A percentile compares a stretch with the other conserved stretches of the same genome.
Conservation (phyloP, 1,284 basidiomycete genomes). For the Vanrija sp. region DNA sequence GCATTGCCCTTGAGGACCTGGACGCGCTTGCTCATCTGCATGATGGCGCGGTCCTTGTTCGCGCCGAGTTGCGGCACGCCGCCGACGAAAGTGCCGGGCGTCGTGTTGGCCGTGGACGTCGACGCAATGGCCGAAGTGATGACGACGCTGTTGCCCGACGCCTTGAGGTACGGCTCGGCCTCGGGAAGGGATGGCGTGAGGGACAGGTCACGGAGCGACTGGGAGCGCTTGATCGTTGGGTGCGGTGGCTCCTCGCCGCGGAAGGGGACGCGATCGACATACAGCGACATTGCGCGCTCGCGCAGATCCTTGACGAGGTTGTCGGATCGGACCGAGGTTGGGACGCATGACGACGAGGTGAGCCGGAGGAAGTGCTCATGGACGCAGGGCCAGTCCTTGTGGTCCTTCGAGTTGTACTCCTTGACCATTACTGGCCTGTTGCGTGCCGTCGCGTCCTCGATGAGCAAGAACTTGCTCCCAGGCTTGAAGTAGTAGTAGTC, state of each 20-base stretch:
- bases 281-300: constrained; percentile 39
- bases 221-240: constrained; percentile 29
- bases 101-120: constrained; percentile 58
- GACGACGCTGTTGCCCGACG: constrained; percentile 90
- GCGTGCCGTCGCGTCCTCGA: constrained; percentile 84
- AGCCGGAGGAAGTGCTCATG: constrained; percentile 48
- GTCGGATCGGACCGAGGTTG: constrained; percentile 10
- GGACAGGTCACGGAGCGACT: constrained; percentile 26
- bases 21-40: constrained; percentile 48
- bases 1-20: constrained; percentile 48
- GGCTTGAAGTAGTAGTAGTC: constrained; percentile 87
- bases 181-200: constrained; percentile 30
- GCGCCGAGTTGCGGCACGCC: constrained; percentile 27
- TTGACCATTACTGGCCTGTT: constrained; percentile 56
- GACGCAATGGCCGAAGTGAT: constrained; percentile 86
- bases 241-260: constrained; percentile 34
- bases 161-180: constrained; percentile 59
- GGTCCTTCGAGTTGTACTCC: constrained; percentile 52
- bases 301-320: constrained; percentile 28
- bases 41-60: constrained; percentile 40
- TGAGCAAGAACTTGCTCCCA: constrained; percentile 72
- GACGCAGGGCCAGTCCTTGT: constrained; percentile 54
- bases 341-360: constrained; percentile 27
- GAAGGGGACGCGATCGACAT: constrained; percentile 36
- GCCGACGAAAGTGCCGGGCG: constrained; percentile 25